phyloP scores from a whole-genome alignment of 2,329 filamentous ascomycete species.

The Pseudonectria foliicola region DNA sequence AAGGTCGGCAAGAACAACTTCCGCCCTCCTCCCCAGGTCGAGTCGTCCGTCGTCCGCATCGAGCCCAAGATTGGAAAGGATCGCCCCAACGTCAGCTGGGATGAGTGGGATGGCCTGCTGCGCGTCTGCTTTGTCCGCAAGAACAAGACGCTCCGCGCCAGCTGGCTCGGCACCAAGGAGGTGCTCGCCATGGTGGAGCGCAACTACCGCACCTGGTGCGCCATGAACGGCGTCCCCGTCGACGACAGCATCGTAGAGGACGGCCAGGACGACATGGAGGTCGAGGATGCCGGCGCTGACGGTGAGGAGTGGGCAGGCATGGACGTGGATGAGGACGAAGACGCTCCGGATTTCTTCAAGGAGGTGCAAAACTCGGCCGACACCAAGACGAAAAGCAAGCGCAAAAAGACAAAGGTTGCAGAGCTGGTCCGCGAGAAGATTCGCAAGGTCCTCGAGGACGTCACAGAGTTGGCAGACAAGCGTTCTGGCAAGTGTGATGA shows the following conservation, averaged over 20 bases:
- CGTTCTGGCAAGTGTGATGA: constrained; percentile 83
- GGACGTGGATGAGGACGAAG: constrained; percentile 56
- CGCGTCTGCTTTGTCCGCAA: constrained; percentile 66
- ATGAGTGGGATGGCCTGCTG: constrained; percentile 90
- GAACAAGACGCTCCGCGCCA: constrained; percentile 81
- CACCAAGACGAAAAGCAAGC: constrained; percentile 58
- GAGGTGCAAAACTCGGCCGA: constrained; percentile 42
- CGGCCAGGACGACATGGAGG: constrained; percentile 31
- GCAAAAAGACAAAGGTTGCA: constrained; percentile 72
- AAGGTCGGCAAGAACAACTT: constrained; percentile 97
- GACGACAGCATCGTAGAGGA: constrained; percentile 57
- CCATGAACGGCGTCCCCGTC: constrained; percentile 72
- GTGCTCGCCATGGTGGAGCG: constrained; percentile 74
- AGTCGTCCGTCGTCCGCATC: constrained; percentile 83
- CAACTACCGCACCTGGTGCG: constrained; percentile 88
- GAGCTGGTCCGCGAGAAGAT: constrained; percentile 84
- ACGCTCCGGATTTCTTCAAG: constrained; percentile 79
- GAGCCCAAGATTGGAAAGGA: constrained; percentile 74
- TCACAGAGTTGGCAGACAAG: constrained; percentile 74
- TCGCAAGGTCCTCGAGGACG: constrained; percentile 71
- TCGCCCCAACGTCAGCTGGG: constrained; percentile 80
- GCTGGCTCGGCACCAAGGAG: constrained; percentile 72
- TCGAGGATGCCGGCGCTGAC: constrained; percentile 33
- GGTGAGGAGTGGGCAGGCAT: constrained; percentile 42
- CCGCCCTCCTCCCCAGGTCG: constrained; percentile 87